These are phyloP conservation scores for Mrakia hoshinonis DNA, from an alignment of 768 basidiomycete species.

Conservation along the genomic window DNA sequence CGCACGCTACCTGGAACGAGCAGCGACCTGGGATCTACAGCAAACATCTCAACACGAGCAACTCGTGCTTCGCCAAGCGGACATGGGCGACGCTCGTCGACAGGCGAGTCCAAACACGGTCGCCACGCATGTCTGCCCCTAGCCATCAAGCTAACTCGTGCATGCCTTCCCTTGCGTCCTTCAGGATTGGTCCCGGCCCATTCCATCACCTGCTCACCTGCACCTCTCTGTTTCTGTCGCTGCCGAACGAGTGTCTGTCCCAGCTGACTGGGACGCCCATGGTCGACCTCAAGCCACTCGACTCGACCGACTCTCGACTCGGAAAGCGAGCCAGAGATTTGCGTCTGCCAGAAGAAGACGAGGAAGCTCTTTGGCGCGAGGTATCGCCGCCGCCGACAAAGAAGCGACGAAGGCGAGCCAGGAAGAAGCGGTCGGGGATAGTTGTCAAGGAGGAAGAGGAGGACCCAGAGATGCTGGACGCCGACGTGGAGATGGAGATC, in stretches of 20 bases:
- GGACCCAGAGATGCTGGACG: slow-evolving; percentile 3
- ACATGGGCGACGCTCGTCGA: slow-evolving; percentile 34
- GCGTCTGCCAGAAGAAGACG: neutral
- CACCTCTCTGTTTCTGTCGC: slow-evolving; percentile 62
- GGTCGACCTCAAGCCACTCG: slow-evolving; percentile 43
- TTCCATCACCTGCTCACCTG: slow-evolving; percentile 71
- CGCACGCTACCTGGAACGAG: slow-evolving; percentile 24
- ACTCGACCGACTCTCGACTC: neutral
- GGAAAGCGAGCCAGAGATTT: too few species aligned
- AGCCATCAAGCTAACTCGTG: neutral
- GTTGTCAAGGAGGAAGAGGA: neutral
- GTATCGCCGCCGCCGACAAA: too few species aligned
- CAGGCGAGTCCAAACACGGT: slow-evolving; percentile 14
- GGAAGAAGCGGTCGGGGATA: neutral
- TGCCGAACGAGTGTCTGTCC: slow-evolving; percentile 75
- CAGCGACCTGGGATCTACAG: slow-evolving; percentile 35
- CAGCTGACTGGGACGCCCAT: slow-evolving; percentile 72
- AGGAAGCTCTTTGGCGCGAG: neutral
- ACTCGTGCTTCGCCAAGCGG: slow-evolving; percentile 30
- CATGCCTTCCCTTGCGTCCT: neutral
- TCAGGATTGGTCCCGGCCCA: slow-evolving; percentile 64
- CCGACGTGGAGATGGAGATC: slow-evolving; percentile 3
- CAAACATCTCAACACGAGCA: slow-evolving; percentile 35
- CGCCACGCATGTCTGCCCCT: too few species aligned
- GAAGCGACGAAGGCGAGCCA: neutral